Conservation (phyloP, 495 filamentous ascomycete genomes). For the Trichoderma virens region DNA sequence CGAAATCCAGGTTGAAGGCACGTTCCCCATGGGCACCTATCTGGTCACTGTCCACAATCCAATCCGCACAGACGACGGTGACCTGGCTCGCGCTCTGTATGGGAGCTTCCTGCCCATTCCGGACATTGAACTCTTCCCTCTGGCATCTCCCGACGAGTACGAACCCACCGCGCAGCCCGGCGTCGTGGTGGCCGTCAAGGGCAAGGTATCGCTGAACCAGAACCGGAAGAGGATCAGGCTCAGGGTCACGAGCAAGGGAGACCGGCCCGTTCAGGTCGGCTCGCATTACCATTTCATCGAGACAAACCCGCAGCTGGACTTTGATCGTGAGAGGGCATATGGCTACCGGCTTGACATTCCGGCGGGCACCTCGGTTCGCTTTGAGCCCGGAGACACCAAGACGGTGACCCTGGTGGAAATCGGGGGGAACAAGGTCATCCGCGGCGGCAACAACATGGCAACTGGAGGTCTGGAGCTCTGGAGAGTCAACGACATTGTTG, state of each 20-base stretch:
- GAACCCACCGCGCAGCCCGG: constrained; percentile 64
- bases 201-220: constrained; percentile 61
- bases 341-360: constrained; percentile 85
- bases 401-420: constrained; percentile 93
- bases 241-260: constrained; percentile 77
- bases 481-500: constrained; percentile 56
- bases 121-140: constrained; percentile 53
- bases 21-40: constrained; percentile 84
- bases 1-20: constrained; percentile 91
- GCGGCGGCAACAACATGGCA: constrained; percentile 75
- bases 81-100: constrained; percentile 79
- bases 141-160: constrained; percentile 50
- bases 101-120: constrained; percentile 88
- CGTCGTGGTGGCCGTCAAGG: constrained; percentile 65
- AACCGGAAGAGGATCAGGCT: constrained; percentile 66
- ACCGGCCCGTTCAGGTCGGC: constrained; percentile 87
- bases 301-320: constrained; percentile 81
- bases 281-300: constrained; percentile 98
- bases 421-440: constrained; percentile 71
- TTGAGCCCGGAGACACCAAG: constrained; percentile 90
- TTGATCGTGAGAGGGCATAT: constrained; percentile 79
- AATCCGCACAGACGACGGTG: constrained; percentile 78
- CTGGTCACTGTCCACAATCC: constrained; percentile 93
- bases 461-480: constrained; percentile 58
- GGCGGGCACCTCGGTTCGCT: constrained; percentile 87